phyloP scores from a whole-genome alignment of 1,284 basidiomycete genomes.

The Sporisorium sorghi region DNA sequence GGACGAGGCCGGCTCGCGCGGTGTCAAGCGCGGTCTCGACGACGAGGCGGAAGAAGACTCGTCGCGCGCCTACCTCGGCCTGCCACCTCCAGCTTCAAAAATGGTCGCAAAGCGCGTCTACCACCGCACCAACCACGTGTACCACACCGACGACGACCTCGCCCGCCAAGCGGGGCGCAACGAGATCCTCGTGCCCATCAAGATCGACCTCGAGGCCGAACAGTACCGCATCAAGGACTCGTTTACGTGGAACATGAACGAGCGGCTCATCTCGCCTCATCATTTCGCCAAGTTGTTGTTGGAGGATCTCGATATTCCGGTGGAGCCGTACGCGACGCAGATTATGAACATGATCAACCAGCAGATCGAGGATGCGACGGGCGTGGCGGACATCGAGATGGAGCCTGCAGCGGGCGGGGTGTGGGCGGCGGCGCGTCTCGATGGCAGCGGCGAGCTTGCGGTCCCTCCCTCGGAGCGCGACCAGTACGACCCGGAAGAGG shows the following conservation, averaged over 20 bases:
- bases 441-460: constrained; percentile 22
- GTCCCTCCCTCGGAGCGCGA: constrained; percentile 14
- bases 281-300: constrained; percentile 87
- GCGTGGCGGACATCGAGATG: constrained; percentile 64
- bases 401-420: constrained; percentile 46
- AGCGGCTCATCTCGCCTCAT: constrained; percentile 80
- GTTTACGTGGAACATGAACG: constrained; percentile 94
- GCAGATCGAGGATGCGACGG: constrained; percentile 88
- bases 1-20: constrained; percentile 44
- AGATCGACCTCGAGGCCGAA: constrained; percentile 93
- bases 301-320: constrained; percentile 83
- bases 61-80: constrained; percentile 81
- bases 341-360: constrained; percentile 87
- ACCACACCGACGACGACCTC: constrained; percentile 73
- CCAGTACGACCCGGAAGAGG: constrained; percentile 40
- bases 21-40: constrained; percentile 45
- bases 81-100: constrained; percentile 83
- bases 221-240: constrained; percentile 90
- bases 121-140: constrained; percentile 75
- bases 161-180: constrained; percentile 68
- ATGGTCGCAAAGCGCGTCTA: constrained; percentile 75
- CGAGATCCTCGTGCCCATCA: constrained; percentile 85
- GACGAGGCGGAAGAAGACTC: constrained; percentile 52
- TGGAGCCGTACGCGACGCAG: constrained; percentile 78
- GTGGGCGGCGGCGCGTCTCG: constrained; percentile 37